phyloP scores from a whole-genome alignment of 1,284 basidiomycete genomes.

The Trametes hirsuta region DNA sequence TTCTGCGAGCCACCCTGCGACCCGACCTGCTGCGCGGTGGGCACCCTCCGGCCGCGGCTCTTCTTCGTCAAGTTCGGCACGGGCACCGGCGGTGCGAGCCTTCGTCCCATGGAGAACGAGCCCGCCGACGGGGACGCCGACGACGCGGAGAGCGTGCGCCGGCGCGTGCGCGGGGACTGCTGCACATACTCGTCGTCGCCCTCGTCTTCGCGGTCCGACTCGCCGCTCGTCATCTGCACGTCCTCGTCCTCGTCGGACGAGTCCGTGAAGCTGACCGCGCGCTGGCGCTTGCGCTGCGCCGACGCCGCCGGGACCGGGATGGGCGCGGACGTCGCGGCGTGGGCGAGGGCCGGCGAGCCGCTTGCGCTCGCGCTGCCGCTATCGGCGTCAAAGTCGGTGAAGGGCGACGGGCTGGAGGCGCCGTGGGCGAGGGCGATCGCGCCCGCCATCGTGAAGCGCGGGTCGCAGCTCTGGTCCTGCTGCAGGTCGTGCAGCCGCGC shows the following conservation, averaged over 20 bases:
- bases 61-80: constrained; percentile 77
- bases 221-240: constrained; percentile 23
- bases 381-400: constrained; percentile 18
- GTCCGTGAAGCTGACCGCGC: constrained; percentile 29
- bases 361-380: constrained; percentile 18
- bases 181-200: constrained; percentile 41
- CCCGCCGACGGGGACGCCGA: constrained; percentile 16
- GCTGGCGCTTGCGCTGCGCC: constrained; percentile 23
- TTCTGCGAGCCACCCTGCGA: constrained; percentile 40
- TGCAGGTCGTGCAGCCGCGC: constrained; percentile 24
- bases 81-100: constrained; percentile 58
- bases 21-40: constrained; percentile 53
- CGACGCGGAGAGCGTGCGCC: constrained; percentile 22
- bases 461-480: constrained; percentile 25
- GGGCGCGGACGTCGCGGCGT: constrained; percentile 16
- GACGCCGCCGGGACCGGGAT: constrained; percentile 10
- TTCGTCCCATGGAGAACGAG: constrained; percentile 22
- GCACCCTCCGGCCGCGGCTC: constrained; percentile 69
- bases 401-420: constrained; percentile 11
- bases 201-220: constrained; percentile 33
- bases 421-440: constrained; percentile 8
- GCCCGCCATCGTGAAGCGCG: constrained; percentile 26
- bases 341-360: constrained; percentile 28
- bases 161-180: constrained; percentile 33
- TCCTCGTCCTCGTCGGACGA: constrained; percentile 16